These are phyloP conservation scores for Aspergillus sp. DNA, from an alignment of 2,329 filamentous ascomycete genomes.

Conservation along the genomic window DNA sequence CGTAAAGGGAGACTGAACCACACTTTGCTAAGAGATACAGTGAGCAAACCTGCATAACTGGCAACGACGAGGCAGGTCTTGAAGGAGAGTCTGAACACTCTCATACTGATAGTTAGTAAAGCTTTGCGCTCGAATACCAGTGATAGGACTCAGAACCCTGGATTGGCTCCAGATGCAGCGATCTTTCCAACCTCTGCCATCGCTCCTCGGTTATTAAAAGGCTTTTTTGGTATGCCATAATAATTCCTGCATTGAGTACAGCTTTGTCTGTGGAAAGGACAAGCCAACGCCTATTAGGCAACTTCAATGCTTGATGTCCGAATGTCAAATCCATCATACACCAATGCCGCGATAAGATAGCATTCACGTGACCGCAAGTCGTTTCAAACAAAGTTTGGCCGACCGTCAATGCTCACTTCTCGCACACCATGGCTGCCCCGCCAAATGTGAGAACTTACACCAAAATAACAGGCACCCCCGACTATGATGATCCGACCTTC, in stretches of 20 bases:
- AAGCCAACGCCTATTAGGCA: not conserved
- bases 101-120: too few relatives aligned
- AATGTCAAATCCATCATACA: not conserved
- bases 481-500: constrained; percentile 36
- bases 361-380: not conserved
- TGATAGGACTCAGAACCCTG: too few relatives aligned
- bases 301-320: too few relatives aligned
- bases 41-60: too few relatives aligned
- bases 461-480: constrained; percentile 31
- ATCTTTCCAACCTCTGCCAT: not conserved
- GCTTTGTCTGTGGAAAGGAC: not conserved
- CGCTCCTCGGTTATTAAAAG: not conserved
- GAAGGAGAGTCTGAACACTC: too few relatives aligned
- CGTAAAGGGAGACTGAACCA: too few relatives aligned
- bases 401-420: not conserved
- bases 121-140: too few relatives aligned
- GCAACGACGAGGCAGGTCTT: too few relatives aligned
- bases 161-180: too few relatives aligned
- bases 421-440: constrained; percentile 21
- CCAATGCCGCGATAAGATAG: not conserved
- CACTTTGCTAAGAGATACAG: too few relatives aligned
- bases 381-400: not conserved
- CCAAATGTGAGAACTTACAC: constrained; percentile 17
- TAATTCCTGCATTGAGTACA: not conserved
- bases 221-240: not conserved